A percentile compares a stretch with the other conserved stretches of the same genome.
phyloP scores from a whole-genome alignment of 768 basidiomycete species.

The Trametes villosa region DNA sequence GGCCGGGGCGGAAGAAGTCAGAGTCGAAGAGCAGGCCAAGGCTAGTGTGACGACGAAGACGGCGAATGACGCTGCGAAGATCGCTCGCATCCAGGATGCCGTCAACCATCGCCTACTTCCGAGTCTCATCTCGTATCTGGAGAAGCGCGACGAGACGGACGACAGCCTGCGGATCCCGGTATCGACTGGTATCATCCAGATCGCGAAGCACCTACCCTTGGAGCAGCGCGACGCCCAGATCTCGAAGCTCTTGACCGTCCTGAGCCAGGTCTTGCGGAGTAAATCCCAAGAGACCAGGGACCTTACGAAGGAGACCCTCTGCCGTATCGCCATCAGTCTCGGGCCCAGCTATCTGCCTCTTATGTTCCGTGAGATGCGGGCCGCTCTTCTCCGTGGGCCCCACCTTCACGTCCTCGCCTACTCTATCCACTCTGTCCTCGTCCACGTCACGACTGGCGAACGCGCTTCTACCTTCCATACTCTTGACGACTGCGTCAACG shows the following conservation, averaged over 20 bases:
- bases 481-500: constrained; percentile 78
- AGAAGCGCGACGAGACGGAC: constrained; percentile 81
- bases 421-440: constrained; percentile 78
- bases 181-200: constrained; percentile 81
- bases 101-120: constrained; percentile 82
- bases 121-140: constrained; percentile 75
- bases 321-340: constrained; percentile 73
- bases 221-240: constrained; percentile 68
- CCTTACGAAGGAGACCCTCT: constrained; percentile 79
- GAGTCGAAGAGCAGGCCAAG: constrained; percentile 19
- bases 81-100: constrained; percentile 65
- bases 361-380: constrained; percentile 80
- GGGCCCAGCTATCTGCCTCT: constrained; percentile 76
- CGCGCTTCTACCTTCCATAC: constrained; percentile 56
- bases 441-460: constrained; percentile 74
- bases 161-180: constrained; percentile 88
- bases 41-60: not conserved
- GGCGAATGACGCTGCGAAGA: constrained; percentile 23
- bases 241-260: constrained; percentile 74
- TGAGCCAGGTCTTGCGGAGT: constrained; percentile 91
- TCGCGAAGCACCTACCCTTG: constrained; percentile 80
- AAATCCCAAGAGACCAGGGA: constrained; percentile 93
- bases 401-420: constrained; percentile 93
- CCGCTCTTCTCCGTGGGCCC: constrained; percentile 85
- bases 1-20: constrained; percentile 23